phyloP scores from a whole-genome alignment of 148 eudicot genomes.

The Linanthus parryae region DNA sequence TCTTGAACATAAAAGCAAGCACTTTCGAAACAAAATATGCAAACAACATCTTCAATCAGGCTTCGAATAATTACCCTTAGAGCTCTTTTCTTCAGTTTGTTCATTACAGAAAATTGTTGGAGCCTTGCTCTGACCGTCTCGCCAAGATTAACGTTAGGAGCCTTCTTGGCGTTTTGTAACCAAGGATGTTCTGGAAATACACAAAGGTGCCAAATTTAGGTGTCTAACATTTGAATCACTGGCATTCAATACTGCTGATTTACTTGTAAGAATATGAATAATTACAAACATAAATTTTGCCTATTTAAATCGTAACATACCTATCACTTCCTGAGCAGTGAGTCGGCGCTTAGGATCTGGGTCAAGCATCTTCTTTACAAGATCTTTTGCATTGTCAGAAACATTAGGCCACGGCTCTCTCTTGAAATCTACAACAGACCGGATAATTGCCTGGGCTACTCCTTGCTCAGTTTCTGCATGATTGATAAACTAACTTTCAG shows the following conservation, averaged over 20 bases:
- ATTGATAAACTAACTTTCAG: neutral
- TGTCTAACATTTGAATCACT: neutral
- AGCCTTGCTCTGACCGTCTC: slow-evolving; percentile 72
- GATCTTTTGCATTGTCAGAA: slow-evolving; percentile 49
- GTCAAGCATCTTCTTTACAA: slow-evolving; percentile 55
- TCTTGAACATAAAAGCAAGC: too few relatives aligned
- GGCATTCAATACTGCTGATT: too few relatives aligned
- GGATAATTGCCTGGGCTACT: slow-evolving; percentile 52
- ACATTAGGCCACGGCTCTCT: slow-evolving; percentile 67
- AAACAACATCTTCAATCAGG: neutral
- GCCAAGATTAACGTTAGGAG: slow-evolving; percentile 72
- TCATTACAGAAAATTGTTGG: slow-evolving; percentile 74
- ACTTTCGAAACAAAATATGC: neutral
- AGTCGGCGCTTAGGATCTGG: slow-evolving; percentile 43
- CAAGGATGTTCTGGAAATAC: slow-evolving; percentile 71
- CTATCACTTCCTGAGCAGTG: slow-evolving; percentile 29
- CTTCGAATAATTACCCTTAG: slow-evolving; percentile 41
- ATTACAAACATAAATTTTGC: neutral
- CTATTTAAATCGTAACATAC: neutral
- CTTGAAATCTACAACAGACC: slow-evolving; percentile 42
- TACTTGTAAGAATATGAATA: too few relatives aligned
- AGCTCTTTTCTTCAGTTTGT: slow-evolving; percentile 85
- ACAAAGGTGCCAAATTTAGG: neutral
- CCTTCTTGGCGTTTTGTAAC: slow-evolving; percentile 61
- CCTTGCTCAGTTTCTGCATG: slow-evolving; percentile 75